Evolutionary conservation across 352 stramenopile species (phyloP).

Genomic region (Phytophthora rubi): DNA sequence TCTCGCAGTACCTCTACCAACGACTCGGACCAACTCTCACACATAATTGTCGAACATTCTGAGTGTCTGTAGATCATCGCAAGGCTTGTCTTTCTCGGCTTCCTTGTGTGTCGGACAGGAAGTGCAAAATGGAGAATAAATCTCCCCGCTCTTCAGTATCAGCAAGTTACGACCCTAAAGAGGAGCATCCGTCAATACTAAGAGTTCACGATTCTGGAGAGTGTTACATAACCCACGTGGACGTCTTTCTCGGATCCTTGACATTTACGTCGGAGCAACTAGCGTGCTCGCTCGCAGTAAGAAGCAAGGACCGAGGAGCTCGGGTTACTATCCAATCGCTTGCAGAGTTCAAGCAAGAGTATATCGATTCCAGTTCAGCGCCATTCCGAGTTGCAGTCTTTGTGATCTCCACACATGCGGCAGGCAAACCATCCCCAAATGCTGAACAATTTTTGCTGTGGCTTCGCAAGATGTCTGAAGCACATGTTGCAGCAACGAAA

Average conservation of each 20-base stretch:
- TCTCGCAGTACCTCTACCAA: neutral
- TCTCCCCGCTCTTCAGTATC: neutral
- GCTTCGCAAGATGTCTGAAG: constrained; percentile 15
- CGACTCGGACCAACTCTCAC: neutral
- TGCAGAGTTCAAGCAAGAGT: constrained; percentile 52
- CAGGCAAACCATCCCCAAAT: constrained; percentile 85
- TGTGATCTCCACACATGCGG: constrained; percentile 92
- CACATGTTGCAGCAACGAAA: neutral
- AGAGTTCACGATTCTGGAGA: neutral
- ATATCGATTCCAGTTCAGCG: constrained; percentile 33
- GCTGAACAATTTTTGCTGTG: constrained; percentile 27
- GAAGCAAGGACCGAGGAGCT: constrained; percentile 53
- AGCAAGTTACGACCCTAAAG: neutral
- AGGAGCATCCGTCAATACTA: neutral
- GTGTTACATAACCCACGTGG: constrained; percentile 41
- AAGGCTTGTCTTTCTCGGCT: neutral
- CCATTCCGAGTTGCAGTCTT: constrained; percentile 66
- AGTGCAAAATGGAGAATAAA: neutral
- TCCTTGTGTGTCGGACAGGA: neutral
- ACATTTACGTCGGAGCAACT: constrained; percentile 93
- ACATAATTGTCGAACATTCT: neutral
- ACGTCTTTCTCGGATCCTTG: constrained; percentile 91
- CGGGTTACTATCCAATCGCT: constrained; percentile 17
- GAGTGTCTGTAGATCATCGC: neutral
- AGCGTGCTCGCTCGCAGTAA: constrained; percentile 64